These are phyloP conservation scores for Rasamsonia emersonii DNA, from an alignment of 2,329 filamentous ascomycete species.

Conservation along the genomic window DNA sequence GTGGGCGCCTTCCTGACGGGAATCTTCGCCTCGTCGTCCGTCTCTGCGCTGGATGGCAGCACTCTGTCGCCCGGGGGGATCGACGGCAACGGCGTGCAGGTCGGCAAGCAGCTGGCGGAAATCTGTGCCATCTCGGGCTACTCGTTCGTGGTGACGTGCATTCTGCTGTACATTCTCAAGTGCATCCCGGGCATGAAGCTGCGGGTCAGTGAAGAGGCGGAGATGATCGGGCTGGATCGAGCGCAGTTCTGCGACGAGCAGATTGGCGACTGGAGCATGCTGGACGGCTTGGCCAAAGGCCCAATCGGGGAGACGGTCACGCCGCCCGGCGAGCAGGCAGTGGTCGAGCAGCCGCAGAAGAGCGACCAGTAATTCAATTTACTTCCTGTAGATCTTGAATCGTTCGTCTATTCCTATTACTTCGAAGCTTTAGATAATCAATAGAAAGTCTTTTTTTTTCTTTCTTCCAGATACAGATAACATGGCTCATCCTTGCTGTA, in stretches of 20 bases:
- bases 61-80: constrained; percentile 41
- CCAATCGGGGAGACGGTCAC: too few relatives aligned
- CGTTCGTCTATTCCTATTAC: too few relatives aligned
- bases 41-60: constrained; percentile 41
- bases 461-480: too few relatives aligned
- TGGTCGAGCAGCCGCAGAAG: too few relatives aligned
- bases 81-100: constrained; percentile 48
- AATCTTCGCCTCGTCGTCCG: constrained; percentile 42
- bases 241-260: constrained; percentile 51
- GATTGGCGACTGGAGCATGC: constrained; percentile 44
- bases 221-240: constrained; percentile 47
- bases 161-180: constrained; percentile 46
- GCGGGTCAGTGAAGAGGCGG: constrained; percentile 46
- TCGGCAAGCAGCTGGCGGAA: constrained; percentile 49
- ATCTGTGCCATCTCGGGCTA: constrained; percentile 47
- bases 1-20: constrained; percentile 50
- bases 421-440: too few relatives aligned
- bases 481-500: too few relatives aligned
- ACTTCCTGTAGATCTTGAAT: too few relatives aligned
- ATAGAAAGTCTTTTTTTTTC: too few relatives aligned
- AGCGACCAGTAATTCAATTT: too few relatives aligned
- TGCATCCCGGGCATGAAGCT: constrained; percentile 47
- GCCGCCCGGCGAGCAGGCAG: too few relatives aligned
- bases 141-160: constrained; percentile 44
- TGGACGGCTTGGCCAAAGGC: too few relatives aligned